Conservation (phyloP, 345 rosid species). For the Punica granatum region DNA sequence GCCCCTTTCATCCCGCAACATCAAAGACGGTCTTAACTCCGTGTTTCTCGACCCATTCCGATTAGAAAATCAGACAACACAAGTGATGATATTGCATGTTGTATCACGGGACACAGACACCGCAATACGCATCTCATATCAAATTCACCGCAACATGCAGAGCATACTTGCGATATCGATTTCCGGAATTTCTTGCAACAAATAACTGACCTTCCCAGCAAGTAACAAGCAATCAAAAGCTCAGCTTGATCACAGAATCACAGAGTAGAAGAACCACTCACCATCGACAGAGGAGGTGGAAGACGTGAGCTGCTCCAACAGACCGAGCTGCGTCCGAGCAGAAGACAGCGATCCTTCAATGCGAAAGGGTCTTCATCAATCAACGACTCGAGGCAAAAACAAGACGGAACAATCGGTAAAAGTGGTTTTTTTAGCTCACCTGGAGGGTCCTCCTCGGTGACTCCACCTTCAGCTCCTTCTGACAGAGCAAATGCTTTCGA, state of each 20-base stretch:
- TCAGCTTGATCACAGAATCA: background rate
- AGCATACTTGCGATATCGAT: background rate
- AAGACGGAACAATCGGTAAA: background rate
- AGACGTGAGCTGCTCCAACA: constrained; percentile 66
- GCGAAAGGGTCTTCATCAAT: background rate
- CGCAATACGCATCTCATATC: background rate
- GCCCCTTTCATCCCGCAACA: background rate
- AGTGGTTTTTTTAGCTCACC: background rate
- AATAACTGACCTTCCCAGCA: background rate
- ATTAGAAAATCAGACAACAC: background rate
- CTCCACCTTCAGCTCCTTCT: constrained; percentile 10
- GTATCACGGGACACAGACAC: background rate
- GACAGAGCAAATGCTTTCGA: constrained; percentile 2
- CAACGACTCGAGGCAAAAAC: background rate
- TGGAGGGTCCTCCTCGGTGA: constrained; percentile 12
- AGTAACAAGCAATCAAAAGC: background rate
- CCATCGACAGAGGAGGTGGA: constrained; percentile 43
- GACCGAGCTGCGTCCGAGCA: constrained; percentile 61
- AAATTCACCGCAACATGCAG: background rate
- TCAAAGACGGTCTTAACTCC: background rate
- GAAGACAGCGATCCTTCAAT: constrained; percentile 55
- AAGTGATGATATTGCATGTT: too few species aligned
- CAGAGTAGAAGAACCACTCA: constrained; percentile 16
- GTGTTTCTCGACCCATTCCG: background rate
- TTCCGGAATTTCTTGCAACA: background rate